Evolutionary conservation across 2,329 filamentous ascomycete species (phyloP), one percentile per base, ranked within the genome.

Genomic region (Apiospora malaysiana): DNA sequence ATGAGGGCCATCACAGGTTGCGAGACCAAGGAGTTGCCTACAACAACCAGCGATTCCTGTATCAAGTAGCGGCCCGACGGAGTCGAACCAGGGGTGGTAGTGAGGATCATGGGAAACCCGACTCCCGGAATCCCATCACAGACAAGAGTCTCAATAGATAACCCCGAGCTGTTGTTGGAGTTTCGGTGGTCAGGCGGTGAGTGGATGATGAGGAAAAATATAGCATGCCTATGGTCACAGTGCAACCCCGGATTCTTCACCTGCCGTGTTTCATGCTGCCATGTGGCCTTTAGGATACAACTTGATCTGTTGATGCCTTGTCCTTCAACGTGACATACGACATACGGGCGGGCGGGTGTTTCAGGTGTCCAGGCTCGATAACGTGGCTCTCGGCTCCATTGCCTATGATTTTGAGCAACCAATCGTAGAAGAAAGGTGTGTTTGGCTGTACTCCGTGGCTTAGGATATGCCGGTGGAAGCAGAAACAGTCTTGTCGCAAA

Each of bases 231-330:
- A 18, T 14, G 18, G n/a, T 63, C 32, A 63, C 27, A 14, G 56
- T 63, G 27, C 56, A 63, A 4, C 32, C 56, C 56, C 32, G 56
- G 56, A 63, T 40, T 63, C 32, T 10, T 63, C 4, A 40, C 32
- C 27, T 40, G 18, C 56, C 56, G 56, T 63, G 56, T 63, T 63
- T 63, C 56, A 63, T 23, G 21, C 32, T 14, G 32, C 56, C 56
- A 63, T 63, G 56, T 40, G 27, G 21, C 37, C 18, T 18, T 63
- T 12, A 18, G 27, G 56, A 18, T n/a, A 9, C 32, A 18, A 18
- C 56, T 40, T n/a, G 51, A 59, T 59, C 51, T 21, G 32, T 12
- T 9, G 56, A 40, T 63, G 18, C 18, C 8, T n/a, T 63, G 40
- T 63, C 27, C n/a, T 40, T 40, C 56, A 63, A n/a, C 40, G 27